Percentiles rank a stretch among this genome's conserved stretches.
These are phyloP conservation scores for Beta vulgaris DNA, from an alignment of 148 eudicot species.

Conservation along the genomic window DNA sequence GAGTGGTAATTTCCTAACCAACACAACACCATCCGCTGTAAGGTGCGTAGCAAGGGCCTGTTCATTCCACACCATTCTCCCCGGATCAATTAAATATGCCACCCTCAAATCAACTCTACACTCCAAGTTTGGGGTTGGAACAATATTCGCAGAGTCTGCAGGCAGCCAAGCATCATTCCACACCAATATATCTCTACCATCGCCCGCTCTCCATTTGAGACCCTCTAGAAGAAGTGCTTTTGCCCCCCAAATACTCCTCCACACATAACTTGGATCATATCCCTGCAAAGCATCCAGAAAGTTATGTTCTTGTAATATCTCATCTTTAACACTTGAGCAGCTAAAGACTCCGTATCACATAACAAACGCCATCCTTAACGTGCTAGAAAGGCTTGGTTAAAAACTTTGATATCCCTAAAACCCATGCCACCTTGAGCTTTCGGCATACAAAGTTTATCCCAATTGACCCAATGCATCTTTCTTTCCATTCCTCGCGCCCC, in stretches of 20 bases:
- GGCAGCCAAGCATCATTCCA: no score
- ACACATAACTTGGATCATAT: background rate
- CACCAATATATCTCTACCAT: no score
- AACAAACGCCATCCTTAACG: background rate
- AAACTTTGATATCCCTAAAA: background rate
- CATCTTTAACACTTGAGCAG: background rate
- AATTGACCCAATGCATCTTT: background rate
- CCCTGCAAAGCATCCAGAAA: background rate
- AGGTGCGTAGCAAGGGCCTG: no score
- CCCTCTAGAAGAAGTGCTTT: background rate
- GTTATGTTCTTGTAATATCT: background rate
- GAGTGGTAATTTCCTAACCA: no score
- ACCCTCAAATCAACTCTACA: no score
- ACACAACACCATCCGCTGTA: no score
- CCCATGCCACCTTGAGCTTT: conserved; percentile 1
- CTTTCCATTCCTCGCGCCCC: background rate
- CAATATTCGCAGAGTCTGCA: no score
- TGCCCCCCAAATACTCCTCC: conserved; percentile 6
- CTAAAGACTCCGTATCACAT: background rate
- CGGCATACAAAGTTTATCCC: background rate
- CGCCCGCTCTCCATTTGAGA: background rate
- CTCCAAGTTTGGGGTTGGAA: no score
- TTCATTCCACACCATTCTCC: no score
- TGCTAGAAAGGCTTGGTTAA: background rate
- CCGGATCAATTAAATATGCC: no score